Evolutionary conservation across 441 rosid species (phyloP), one percentile per base, ranked within the genome.

Genomic region (Kokia cookei): DNA sequence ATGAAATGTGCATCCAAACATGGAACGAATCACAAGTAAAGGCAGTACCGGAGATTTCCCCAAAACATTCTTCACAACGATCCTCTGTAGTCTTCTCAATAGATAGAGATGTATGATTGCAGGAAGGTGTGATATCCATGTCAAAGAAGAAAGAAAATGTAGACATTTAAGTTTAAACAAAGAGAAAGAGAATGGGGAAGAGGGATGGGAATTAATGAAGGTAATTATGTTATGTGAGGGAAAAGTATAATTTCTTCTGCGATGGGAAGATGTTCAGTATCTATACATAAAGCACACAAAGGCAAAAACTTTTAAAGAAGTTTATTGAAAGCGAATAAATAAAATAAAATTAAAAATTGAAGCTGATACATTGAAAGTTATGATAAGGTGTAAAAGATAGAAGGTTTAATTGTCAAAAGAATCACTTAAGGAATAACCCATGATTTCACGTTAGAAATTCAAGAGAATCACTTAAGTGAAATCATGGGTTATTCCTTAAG

Each of bases 71-170:
- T 57, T 24, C 32, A 55, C 61, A 55, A n/a, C 55, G 55, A 14
- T 5, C 0, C 7, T 12, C 4, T 4, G 0, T 4, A 2, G 0
- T 4, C 40, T 5, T 1, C 2, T 0, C 1, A 2, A 8, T 2
- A 14, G 0, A 48, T 3, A 1, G 1, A 62, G 15, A 19, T n/a
- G 15, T 2, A 37, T 35, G 5, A n/a, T 7, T 15, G 12, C 24
- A 26, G 8, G 64, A 3, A 59, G 3, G 17, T 26, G 12, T 59
- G 64, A 59, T 4, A 59, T 59, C 43, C 43, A 61, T 61, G 22
- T 5, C 4, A 61, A 32, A 61, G 4, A 27, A 60, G 64, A 29
- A 12, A 7, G 17, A 59, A 27, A 27, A 2, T 12, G 26, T 10
- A 14, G 62, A 57, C 24, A 57, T 10, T 6, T 3, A 57, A 11